These are phyloP conservation scores for Mycena capillaripes DNA, from an alignment of 768 basidiomycete genomes.

Conservation along the genomic window DNA sequence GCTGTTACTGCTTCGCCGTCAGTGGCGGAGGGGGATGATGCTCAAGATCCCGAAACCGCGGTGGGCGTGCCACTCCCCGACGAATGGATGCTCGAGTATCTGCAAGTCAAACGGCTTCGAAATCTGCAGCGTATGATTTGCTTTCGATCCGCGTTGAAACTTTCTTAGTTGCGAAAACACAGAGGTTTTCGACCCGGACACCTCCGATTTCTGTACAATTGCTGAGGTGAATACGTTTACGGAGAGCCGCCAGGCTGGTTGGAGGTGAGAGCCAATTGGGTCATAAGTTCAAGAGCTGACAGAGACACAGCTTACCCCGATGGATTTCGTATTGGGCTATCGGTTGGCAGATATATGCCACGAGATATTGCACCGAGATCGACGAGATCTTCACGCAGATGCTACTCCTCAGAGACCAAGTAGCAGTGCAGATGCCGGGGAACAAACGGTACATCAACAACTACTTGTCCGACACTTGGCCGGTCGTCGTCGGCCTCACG, in stretches of 20 bases:
- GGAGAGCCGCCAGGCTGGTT: background rate
- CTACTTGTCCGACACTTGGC: constrained; percentile 19
- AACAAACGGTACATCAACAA: constrained; percentile 21
- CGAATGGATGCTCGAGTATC: constrained; percentile 21
- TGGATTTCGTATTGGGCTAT: constrained; percentile 35
- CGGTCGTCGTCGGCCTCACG: constrained; percentile 3
- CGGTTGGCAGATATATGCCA: constrained; percentile 35
- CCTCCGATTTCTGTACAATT: constrained; percentile 27
- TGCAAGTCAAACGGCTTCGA: constrained; percentile 22
- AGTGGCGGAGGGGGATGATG: background rate
- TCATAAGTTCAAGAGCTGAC: background rate
- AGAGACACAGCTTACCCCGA: constrained; percentile 22
- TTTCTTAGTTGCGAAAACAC: background rate
- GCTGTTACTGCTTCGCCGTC: background rate
- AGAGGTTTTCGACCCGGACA: constrained; percentile 28
- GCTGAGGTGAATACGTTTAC: constrained; percentile 28
- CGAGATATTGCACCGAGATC: constrained; percentile 29
- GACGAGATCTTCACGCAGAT: constrained; percentile 31
- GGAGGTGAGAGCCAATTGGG: constrained; percentile 12
- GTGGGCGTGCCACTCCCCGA: constrained; percentile 22
- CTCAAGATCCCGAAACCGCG: constrained; percentile 13
- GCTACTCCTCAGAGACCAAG: constrained; percentile 8
- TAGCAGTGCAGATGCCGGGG: constrained; percentile 29
- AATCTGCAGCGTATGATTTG: constrained; percentile 23
- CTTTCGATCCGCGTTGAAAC: background rate